phyloP scores from a whole-genome alignment of 2,329 filamentous ascomycete genomes.

The Calonectria honghensis region DNA sequence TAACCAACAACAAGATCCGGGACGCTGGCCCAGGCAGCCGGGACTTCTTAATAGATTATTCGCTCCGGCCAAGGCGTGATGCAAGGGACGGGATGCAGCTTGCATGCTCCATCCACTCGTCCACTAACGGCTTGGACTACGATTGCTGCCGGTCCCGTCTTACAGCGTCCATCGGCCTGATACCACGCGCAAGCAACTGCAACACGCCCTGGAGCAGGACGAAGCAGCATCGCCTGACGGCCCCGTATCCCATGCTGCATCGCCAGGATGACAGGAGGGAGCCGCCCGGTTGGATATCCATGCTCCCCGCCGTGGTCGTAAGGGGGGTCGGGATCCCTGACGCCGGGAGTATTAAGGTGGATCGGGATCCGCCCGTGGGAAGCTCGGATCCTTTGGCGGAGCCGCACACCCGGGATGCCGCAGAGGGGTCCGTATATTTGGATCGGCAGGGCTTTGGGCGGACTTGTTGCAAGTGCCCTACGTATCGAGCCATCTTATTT shows the following conservation, averaged over 20 bases:
- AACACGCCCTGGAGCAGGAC: neutral
- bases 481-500: neutral
- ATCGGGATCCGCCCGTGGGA: conserved; percentile 22
- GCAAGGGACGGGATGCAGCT: conserved; percentile 31
- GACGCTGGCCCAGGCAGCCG: conserved; percentile 23
- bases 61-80: conserved; percentile 5
- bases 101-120: conserved; percentile 14
- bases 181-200: neutral
- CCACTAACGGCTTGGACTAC: neutral
- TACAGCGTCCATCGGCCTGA: neutral
- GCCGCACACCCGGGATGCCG: conserved; percentile 22
- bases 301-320: conserved; percentile 3
- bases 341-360: conserved; percentile 20
- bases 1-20: conserved; percentile 10
- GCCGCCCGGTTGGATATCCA: conserved; percentile 7
- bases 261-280: conserved; percentile 11
- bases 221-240: conserved; percentile 23
- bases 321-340: conserved; percentile 28
- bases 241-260: conserved; percentile 26
- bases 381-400: conserved; percentile 2
- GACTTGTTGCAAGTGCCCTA: too few relatives aligned
- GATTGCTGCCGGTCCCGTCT: conserved; percentile 26
- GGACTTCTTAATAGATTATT: conserved; percentile 37
- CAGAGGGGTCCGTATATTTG: conserved; percentile 31
- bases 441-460: conserved; percentile 21